A percentile compares a stretch with the other conserved stretches of the same genome.
Conservation (phyloP, 768 basidiomycete species). For the Pleurotus sapidus region DNA sequence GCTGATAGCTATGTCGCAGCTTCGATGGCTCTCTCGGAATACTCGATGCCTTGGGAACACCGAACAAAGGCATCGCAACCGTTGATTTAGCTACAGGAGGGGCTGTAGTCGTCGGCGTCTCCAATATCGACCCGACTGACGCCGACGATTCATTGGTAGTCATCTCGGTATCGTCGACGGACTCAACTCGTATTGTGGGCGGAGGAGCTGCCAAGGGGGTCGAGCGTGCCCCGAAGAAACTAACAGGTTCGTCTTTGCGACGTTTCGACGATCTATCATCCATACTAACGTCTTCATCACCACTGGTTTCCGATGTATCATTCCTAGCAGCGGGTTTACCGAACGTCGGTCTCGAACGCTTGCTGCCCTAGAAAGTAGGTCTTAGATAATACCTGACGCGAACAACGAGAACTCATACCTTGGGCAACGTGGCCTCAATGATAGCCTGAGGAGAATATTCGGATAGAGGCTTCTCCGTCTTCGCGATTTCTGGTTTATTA, state of each 20-base stretch:
- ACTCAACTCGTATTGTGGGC: conserved; percentile 25
- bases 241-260: conserved; percentile 6
- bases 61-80: conserved; percentile 19
- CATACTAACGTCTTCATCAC: conserved; percentile 11
- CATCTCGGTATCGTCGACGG: conserved; percentile 27
- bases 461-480: conserved; percentile 21
- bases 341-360: conserved; percentile 61
- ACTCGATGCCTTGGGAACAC: conserved; percentile 43
- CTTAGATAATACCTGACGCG: conserved; percentile 4
- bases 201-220: conserved; percentile 9
- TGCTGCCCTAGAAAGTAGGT: conserved; percentile 55
- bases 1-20: conserved; percentile 67
- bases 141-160: conserved; percentile 7
- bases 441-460: conserved; percentile 59
- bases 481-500: conserved; percentile 12
- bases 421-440: conserved; percentile 77
- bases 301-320: neutral
- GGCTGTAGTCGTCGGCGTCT: conserved; percentile 14
- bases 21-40: conserved; percentile 79
- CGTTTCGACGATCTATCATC: conserved; percentile 12
- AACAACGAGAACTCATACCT: conserved; percentile 35
- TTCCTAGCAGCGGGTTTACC: neutral
- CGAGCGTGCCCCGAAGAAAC: neutral
- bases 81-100: conserved; percentile 7
- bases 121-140: conserved; percentile 5